Evolutionary conservation across 2,329 filamentous ascomycete genomes (phyloP).

Genomic region (Bipolaris bicolor): DNA sequence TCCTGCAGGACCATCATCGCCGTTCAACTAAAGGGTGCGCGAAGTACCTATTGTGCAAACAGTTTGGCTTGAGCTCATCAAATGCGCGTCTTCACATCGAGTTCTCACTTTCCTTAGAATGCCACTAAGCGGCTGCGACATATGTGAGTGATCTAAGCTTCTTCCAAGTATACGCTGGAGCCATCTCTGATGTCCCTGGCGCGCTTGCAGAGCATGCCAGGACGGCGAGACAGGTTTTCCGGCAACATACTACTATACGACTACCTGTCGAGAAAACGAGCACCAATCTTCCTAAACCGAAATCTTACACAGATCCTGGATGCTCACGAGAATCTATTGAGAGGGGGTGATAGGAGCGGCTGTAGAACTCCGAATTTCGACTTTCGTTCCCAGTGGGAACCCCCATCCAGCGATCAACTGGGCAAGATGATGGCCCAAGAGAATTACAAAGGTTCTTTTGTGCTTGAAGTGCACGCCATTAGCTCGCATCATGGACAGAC

Average conservation of each 20-base stretch:
- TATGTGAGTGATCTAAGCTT: constrained; percentile 8
- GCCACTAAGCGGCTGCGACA: constrained; percentile 13
- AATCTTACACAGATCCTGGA: constrained; percentile 32
- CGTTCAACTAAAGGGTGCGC: neutral
- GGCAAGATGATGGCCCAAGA: constrained; percentile 35
- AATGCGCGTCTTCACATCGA: constrained; percentile 3
- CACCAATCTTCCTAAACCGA: constrained; percentile 34
- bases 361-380: neutral
- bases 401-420: constrained; percentile 26
- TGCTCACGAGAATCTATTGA: constrained; percentile 22
- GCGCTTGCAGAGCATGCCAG: constrained; percentile 33
- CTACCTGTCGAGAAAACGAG: constrained; percentile 27
- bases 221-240: constrained; percentile 21
- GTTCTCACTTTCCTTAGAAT: constrained; percentile 15
- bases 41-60: neutral
- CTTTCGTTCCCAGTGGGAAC: constrained; percentile 30
- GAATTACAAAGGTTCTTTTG: constrained; percentile 25
- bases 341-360: neutral
- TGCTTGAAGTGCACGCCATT: constrained; percentile 26
- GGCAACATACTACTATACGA: constrained; percentile 38
- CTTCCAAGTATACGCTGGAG: neutral
- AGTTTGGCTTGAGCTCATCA: neutral
- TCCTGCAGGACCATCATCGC: neutral
- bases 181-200: constrained; percentile 1
- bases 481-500: neutral